These are phyloP conservation scores for Aspergillus nomiae DNA, from an alignment of 2,329 filamentous ascomycete species.

Conservation along the genomic window DNA sequence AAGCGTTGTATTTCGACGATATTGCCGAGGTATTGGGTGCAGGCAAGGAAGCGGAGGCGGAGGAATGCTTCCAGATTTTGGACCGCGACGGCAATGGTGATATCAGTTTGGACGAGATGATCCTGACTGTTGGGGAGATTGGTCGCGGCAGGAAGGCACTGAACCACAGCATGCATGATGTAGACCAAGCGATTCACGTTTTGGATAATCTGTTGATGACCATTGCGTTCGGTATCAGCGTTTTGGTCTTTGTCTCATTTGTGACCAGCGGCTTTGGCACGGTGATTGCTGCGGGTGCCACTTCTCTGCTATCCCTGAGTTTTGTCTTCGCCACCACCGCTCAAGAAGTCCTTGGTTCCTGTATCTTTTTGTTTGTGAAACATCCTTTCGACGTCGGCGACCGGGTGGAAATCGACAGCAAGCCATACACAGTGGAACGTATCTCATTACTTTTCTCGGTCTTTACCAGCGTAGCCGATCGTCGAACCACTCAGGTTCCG, in stretches of 20 bases:
- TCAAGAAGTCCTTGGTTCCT: slow-evolving; percentile 95
- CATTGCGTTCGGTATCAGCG: slow-evolving; percentile 75
- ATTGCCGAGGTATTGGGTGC: slow-evolving; percentile 83
- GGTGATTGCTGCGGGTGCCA: slow-evolving; percentile 86
- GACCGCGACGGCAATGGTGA: slow-evolving; percentile 91
- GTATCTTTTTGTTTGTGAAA: slow-evolving; percentile 98
- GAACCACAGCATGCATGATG: slow-evolving; percentile 92
- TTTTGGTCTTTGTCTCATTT: slow-evolving; percentile 89
- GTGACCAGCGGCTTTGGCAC: slow-evolving; percentile 83
- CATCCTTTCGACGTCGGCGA: slow-evolving; percentile 97
- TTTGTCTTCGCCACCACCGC: slow-evolving; percentile 92
- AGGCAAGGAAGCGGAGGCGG: slow-evolving; percentile 73
- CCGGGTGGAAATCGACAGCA: slow-evolving; percentile 74
- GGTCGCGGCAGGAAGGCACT: slow-evolving; percentile 87
- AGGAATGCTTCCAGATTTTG: slow-evolving; percentile 78
- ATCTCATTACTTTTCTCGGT: slow-evolving; percentile 93
- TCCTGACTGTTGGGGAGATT: slow-evolving; percentile 80
- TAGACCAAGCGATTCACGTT: slow-evolving; percentile 88
- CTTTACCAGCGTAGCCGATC: slow-evolving; percentile 79
- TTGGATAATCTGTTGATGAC: slow-evolving; percentile 84
- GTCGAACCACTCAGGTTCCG: slow-evolving; percentile 79
- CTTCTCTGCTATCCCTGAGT: slow-evolving; percentile 88
- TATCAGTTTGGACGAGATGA: slow-evolving; percentile 93
- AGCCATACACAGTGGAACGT: slow-evolving; percentile 81
- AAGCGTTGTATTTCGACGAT: slow-evolving; percentile 77